phyloP scores from a whole-genome alignment of 139 green algal genomes.

The Auxenochlorella protothecoides region DNA sequence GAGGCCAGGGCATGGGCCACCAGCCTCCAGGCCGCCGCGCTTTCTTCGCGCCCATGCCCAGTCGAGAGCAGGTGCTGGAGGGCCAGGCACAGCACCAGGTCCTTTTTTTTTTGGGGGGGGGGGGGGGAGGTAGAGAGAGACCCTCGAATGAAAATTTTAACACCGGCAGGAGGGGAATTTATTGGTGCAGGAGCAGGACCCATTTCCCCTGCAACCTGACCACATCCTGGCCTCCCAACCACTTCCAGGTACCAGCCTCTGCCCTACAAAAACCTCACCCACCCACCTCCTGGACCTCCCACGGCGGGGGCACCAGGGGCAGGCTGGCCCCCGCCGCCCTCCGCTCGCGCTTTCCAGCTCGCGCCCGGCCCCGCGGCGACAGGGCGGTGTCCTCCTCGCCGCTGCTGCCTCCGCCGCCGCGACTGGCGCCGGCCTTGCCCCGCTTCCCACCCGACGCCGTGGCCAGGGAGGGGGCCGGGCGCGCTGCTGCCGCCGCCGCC shows the following conservation, averaged over 20 bases:
- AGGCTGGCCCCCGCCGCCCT: neutral
- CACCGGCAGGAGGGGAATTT: neutral
- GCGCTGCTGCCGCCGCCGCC: too few relatives aligned
- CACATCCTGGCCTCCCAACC: neutral
- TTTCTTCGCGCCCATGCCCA: too few relatives aligned
- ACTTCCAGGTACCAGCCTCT: too few relatives aligned
- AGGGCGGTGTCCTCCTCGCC: neutral
- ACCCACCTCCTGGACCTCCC: conserved; percentile 8
- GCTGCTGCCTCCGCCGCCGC: neutral
- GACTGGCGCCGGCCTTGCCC: neutral
- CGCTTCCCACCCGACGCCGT: conserved; percentile 7
- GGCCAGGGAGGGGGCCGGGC: too few relatives aligned
- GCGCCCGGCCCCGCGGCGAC: neutral
- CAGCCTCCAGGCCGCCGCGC: conserved; percentile 10
- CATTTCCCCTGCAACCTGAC: neutral
- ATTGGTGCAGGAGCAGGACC: neutral
- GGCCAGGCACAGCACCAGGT: conserved; percentile 17
- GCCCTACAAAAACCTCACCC: neutral
- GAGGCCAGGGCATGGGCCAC: conserved; percentile 22
- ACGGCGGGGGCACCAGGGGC: conserved; percentile 8
- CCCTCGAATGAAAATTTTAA: neutral
- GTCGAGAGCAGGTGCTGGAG: neutral
- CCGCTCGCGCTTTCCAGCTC: conserved; percentile 8
- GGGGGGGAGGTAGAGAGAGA: neutral
- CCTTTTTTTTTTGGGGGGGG: conserved; percentile 1